Evolutionary conservation across 768 basidiomycete genomes (phyloP).

Genomic region (Arthromyces matolae): DNA sequence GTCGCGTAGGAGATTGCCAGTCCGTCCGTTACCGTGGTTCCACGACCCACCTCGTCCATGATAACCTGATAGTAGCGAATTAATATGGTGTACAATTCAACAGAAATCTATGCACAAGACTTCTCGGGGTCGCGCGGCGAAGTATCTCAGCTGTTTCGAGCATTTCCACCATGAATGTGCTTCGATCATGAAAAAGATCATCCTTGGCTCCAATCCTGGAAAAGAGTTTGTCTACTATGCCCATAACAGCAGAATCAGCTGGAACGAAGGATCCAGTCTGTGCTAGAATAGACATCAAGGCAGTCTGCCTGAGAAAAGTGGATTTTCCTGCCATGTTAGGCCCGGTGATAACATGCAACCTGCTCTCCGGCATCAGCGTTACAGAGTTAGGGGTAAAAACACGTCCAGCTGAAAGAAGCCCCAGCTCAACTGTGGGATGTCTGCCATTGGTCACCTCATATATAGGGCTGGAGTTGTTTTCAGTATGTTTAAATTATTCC

Average conservation of each 20-base stretch:
- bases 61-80: too few relatives aligned
- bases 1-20: conserved; percentile 92
- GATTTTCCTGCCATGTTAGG: conserved; percentile 98
- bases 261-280: conserved; percentile 95
- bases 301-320: conserved; percentile 87
- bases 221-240: conserved; percentile 88
- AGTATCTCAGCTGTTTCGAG: conserved; percentile 92
- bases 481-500: neutral
- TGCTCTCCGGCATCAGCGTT: conserved; percentile 51
- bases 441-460: conserved; percentile 77
- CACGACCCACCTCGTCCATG: conserved; percentile 99
- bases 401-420: conserved; percentile 68
- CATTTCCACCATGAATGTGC: conserved; percentile 99
- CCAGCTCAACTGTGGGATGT: conserved; percentile 91
- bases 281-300: conserved; percentile 84
- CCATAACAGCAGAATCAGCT: conserved; percentile 73
- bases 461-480: conserved; percentile 35
- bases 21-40: conserved; percentile 90
- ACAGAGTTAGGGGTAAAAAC: conserved; percentile 85
- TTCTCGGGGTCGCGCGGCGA: conserved; percentile 72
- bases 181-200: conserved; percentile 88
- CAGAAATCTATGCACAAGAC: conserved; percentile 51
- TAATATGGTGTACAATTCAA: neutral
- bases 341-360: conserved; percentile 83
- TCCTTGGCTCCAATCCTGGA: conserved; percentile 95